Base-by-base conservation (phyloP, 169 alveolate species). In the Plasmodium yoelii region DNA sequence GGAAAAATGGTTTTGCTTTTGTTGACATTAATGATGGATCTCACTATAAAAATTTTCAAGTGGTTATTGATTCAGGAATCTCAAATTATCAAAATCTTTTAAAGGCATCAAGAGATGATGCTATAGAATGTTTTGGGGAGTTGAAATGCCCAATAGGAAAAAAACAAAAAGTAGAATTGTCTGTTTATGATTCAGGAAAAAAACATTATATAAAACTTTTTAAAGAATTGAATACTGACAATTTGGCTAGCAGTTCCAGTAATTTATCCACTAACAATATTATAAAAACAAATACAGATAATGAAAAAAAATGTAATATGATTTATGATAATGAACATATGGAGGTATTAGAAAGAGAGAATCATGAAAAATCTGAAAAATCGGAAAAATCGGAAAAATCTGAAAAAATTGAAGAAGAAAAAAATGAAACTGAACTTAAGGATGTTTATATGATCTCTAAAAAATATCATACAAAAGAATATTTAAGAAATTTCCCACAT, bases 11-110 rank as follows among this genome's bases (percentile, higher is more conserved):
- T 5, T 92, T 95, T 49, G 61, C 92, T 39, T 97, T 96, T 86
- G 57, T 97, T 19, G 98, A 97, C 69, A 65, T 96, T 19, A 95
- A 95, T 57, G 98, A 97, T 93, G 98, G 98, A 7, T 93, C 98
- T 2, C 65, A 95, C 53, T 73, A 92, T 15, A 94, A 93, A 73
- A 92, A 93, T 63, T 87, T 97, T 19, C 95, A 96, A 86, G 94
- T 96, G 5, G 95, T 96, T 0, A 93, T 96, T 69, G 92, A 94
- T 63, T 80, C 92, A 15, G 93, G 73, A 18, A 90, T 93, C 3
- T 53, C 60, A 5, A 88, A 93, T 44, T 96, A 91, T 39, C 90
- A 71, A 2, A 89, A 93, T 9, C 60, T 97, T 53, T 22, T 60
- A 7, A 91, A 93, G 51, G 71, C 92, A 57, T 93, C 95, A 19